A percentile compares a stretch with the other conserved stretches of the same genome.
These are phyloP conservation scores for Fusarium sp. DNA, from an alignment of 2,329 filamentous ascomycete genomes.

Conservation along the genomic window DNA sequence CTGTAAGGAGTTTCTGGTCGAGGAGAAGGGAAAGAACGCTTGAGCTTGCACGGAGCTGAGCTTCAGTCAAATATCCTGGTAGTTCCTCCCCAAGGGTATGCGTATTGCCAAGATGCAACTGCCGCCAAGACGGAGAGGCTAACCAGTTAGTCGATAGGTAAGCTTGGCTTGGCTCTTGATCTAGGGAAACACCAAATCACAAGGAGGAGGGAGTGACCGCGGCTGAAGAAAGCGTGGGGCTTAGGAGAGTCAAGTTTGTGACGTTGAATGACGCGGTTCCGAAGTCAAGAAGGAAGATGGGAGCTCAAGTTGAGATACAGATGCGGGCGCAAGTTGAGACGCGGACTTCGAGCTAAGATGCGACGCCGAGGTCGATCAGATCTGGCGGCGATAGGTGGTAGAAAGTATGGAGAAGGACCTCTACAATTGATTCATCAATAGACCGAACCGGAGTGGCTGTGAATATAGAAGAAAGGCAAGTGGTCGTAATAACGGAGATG, in stretches of 20 bases:
- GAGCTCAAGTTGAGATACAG: slow-evolving; percentile 1
- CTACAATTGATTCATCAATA: slow-evolving; percentile 7
- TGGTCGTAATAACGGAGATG: neutral
- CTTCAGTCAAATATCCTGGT: slow-evolving; percentile 15
- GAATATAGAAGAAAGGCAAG: neutral
- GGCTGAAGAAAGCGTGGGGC: neutral
- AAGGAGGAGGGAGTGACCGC: neutral
- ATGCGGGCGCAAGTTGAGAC: slow-evolving; percentile 10
- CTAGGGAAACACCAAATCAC: slow-evolving; percentile 28
- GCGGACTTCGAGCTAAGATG: slow-evolving; percentile 1
- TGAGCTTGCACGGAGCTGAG: slow-evolving; percentile 13
- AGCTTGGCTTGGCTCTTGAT: slow-evolving; percentile 32
- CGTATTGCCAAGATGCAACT: slow-evolving; percentile 32
- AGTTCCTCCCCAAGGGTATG: slow-evolving; percentile 10
- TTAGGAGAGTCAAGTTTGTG: slow-evolving; percentile 4
- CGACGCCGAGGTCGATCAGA: slow-evolving; percentile 10
- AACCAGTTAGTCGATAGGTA: slow-evolving; percentile 13
- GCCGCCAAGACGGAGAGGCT: slow-evolving; percentile 36
- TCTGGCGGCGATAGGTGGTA: neutral
- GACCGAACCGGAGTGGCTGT: neutral
- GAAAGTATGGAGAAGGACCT: neutral
- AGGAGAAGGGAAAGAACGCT: slow-evolving; percentile 18
- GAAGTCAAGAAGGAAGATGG: neutral
- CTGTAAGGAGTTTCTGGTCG: neutral
- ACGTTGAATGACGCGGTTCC: slow-evolving; percentile 18